Conservation (phyloP, 2,329 filamentous ascomycete genomes). For the Ophiostoma montium region DNA sequence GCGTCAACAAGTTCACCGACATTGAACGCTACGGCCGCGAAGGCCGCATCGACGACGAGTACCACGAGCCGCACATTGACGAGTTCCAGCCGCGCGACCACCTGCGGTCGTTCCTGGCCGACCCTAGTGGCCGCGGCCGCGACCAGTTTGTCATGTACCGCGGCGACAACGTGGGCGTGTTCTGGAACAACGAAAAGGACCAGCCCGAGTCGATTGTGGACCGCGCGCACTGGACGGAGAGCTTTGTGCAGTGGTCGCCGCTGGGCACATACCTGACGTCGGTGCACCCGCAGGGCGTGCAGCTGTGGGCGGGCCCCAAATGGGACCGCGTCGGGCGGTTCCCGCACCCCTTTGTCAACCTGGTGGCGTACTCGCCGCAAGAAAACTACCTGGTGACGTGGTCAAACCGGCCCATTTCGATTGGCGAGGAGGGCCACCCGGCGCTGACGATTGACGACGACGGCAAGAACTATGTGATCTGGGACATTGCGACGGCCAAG, state of each 20-base stretch:
- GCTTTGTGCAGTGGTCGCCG: slow-evolving; percentile 96
- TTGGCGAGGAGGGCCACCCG: slow-evolving; percentile 76
- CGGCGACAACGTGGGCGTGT: slow-evolving; percentile 81
- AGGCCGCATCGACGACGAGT: slow-evolving; percentile 84
- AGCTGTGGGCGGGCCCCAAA: slow-evolving; percentile 84
- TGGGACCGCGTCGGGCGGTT: slow-evolving; percentile 91
- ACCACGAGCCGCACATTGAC: slow-evolving; percentile 66
- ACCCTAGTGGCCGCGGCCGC: slow-evolving; percentile 62
- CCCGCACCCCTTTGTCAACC: slow-evolving; percentile 86
- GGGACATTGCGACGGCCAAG: slow-evolving; percentile 83
- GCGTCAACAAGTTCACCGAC: slow-evolving; percentile 96
- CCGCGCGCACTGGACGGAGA: slow-evolving; percentile 92
- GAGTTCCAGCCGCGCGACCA: slow-evolving; percentile 89
- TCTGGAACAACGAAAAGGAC: slow-evolving; percentile 97
- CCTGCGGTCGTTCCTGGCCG: slow-evolving; percentile 81
- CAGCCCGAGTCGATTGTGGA: slow-evolving; percentile 79
- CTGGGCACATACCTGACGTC: slow-evolving; percentile 88
- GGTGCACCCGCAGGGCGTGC: slow-evolving; percentile 89
- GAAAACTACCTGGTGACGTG: slow-evolving; percentile 94
- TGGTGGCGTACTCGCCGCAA: slow-evolving; percentile 85
- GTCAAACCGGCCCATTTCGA: slow-evolving; percentile 86
- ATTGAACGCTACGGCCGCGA: slow-evolving; percentile 93
- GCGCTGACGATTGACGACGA: slow-evolving; percentile 84
- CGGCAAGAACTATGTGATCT: slow-evolving; percentile 98
- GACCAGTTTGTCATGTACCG: slow-evolving; percentile 96